Evolutionary conservation across 2,329 filamentous ascomycete species (phyloP), one percentile per base, ranked within the genome.

Genomic region (Helotiales sp.): DNA sequence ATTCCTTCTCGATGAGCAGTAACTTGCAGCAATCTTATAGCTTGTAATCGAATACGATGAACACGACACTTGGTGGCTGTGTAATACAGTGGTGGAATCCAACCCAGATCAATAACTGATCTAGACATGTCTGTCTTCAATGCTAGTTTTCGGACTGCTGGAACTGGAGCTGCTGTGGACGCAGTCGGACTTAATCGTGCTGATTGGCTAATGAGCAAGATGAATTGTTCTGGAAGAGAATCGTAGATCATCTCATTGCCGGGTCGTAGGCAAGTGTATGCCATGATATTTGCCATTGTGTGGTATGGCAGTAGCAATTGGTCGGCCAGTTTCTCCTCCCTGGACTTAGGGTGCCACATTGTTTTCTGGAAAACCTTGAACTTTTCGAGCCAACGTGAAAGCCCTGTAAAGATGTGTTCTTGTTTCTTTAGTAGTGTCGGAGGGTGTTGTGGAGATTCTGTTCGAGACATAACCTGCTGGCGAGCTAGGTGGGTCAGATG

Each of bases 11-110:
- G 69, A 40, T 76, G 71, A 2, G 65, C 60, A 1, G 62, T 55
- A 1, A 59, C 58, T 17, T 65, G 64, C 0, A 79, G 62, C 0
- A 77, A 57, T 2, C 57, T 62, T 1, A 76, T 61, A 0, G 76
- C 76, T 33, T 76, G 74, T 0, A 70, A 58, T 33, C 79, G 72
- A 8, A 81, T 65, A 3, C 66, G 65, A 38, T 71, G 73, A 2
- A 74, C 66, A 0, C 80, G 76, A 40, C 79, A 82, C 58, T 81
- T 81, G 3, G 77, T 54, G 0, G 76, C 78, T 2, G 73, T 64
- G 58, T 73, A 81, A 58, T 79, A 80, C 2, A 81, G 69, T 0
- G 76, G 73, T 6, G 76, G 69, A 9, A 79, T 71, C 67, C 76
- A 77, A 8, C 78, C 78, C 9, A 77, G 69, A 55, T 81, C 77